Evolutionary conservation across 2,329 filamentous ascomycete species (phyloP).

Genomic region (Ceratocystis destructans): DNA sequence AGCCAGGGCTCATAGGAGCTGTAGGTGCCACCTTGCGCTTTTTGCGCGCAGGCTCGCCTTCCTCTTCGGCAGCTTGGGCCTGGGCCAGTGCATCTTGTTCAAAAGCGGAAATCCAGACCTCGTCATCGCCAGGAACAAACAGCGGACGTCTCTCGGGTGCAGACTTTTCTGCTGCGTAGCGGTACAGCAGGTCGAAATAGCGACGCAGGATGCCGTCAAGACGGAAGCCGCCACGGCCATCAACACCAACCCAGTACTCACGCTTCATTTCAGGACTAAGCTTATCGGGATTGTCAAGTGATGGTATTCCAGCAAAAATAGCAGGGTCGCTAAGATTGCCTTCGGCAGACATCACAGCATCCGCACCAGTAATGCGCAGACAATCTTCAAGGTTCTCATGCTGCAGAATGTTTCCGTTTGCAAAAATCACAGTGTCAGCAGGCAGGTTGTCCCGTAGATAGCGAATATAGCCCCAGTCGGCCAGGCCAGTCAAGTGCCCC

Average conservation of each 20-base stretch:
- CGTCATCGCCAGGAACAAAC: conserved; percentile 51
- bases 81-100: conserved; percentile 23
- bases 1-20: conserved; percentile 2
- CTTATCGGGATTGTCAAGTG: conserved; percentile 27
- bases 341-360: conserved; percentile 92
- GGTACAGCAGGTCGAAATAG: conserved; percentile 82
- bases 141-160: conserved; percentile 57
- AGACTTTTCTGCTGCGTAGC: conserved; percentile 52
- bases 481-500: conserved; percentile 83
- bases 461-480: conserved; percentile 77
- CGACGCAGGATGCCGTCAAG: conserved; percentile 77
- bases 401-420: conserved; percentile 86
- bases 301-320: conserved; percentile 44
- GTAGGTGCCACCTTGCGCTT: conserved; percentile 30
- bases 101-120: conserved; percentile 31
- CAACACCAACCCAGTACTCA: conserved; percentile 73
- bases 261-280: conserved; percentile 48
- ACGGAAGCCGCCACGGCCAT: conserved; percentile 72
- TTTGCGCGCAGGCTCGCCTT: conserved; percentile 38
- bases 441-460: conserved; percentile 75
- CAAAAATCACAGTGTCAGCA: conserved; percentile 80
- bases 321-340: conserved; percentile 85
- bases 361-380: conserved; percentile 69
- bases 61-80: conserved; percentile 24
- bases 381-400: conserved; percentile 64